Evolutionary conservation across 139 green algal species (phyloP), one percentile per base, ranked within the genome.

Genomic region (Picochlorum costavermella): DNA sequence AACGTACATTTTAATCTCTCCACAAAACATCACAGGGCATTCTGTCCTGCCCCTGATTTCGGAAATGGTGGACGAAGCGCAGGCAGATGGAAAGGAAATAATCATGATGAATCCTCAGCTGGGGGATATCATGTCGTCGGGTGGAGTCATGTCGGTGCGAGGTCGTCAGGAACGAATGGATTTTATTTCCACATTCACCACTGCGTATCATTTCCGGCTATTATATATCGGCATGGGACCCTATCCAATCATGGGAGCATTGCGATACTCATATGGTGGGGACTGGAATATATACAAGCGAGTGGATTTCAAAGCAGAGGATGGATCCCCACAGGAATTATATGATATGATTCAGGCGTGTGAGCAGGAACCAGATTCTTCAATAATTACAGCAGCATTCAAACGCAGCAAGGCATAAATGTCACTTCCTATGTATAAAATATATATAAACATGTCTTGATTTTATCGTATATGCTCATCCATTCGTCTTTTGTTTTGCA

Each of bases 1-100:
- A 8, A 68, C 75, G 1, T 88, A 86, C 68, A 73, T 91, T 57
- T 13, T 88, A 13, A 58, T 89, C 45, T 49, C 31, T 4, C 53
- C 72, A 6, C 73, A 78, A 5, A 92, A 90, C 61, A 80, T 91
- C 6, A 83, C 88, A 9, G 84, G 80, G n/a, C 75, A 79, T 59
- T 79, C 62, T 40, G 78, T 93, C 29, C 65, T 93, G 9, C 76
- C 73, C 3, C 63, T 76, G 13, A 62, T 84, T 11, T n/a, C 31
- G 4, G 74, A 81, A 23, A 81, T 81, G 71, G 30, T 40, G 12
- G 69, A 60, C 10, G 62, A 60, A 17, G 69, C 62, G 16, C 46
- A 64, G 3, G 37, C 14, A 25, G 13, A 30, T 16, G 64, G 67
- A n/a, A 88, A 88, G 68, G 28, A 37, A 2, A 44, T 88, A 5